phyloP scores from a whole-genome alignment of 176 grass and related monocot species.

The Hyparrhenia diplandra region DNA sequence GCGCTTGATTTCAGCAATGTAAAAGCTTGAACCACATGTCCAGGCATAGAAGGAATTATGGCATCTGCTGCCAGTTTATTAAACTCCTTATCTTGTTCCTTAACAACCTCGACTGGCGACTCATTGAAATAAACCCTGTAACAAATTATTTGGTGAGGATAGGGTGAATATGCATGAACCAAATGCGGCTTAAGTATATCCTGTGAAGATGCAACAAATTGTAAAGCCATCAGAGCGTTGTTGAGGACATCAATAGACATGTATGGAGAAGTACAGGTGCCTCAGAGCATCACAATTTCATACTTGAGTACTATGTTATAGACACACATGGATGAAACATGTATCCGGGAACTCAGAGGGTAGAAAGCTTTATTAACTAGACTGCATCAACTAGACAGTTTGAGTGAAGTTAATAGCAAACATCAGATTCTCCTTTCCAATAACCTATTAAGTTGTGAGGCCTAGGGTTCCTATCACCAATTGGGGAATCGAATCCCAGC shows the following conservation, averaged over 20 bases:
- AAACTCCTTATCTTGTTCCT: conserved; percentile 28
- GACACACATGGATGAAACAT: not conserved
- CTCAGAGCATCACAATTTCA: not conserved
- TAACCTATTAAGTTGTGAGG: not conserved
- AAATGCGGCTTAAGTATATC: not conserved
- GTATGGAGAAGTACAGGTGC: not conserved
- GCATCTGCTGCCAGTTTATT: conserved; percentile 28
- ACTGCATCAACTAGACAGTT: not conserved
- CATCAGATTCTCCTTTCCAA: not conserved
- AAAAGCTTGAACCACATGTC: conserved; percentile 69
- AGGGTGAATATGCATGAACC: not conserved
- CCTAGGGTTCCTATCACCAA: not conserved
- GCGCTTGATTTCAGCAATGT: conserved; percentile 65
- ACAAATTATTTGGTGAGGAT: not conserved
- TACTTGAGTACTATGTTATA: not conserved
- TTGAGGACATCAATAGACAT: not conserved
- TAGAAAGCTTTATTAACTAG: not conserved
- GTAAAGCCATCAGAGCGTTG: not conserved
- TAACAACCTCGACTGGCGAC: conserved; percentile 19
- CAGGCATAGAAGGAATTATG: conserved; percentile 58
- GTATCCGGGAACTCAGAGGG: not conserved
- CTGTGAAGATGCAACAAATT: not conserved
- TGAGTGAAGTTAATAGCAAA: not conserved
- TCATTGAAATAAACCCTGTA: conserved; percentile 53
- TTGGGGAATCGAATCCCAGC: not conserved